These are phyloP conservation scores for Capsicum rhomboideum DNA, from an alignment of 257 asterid species.

Conservation along the genomic window DNA sequence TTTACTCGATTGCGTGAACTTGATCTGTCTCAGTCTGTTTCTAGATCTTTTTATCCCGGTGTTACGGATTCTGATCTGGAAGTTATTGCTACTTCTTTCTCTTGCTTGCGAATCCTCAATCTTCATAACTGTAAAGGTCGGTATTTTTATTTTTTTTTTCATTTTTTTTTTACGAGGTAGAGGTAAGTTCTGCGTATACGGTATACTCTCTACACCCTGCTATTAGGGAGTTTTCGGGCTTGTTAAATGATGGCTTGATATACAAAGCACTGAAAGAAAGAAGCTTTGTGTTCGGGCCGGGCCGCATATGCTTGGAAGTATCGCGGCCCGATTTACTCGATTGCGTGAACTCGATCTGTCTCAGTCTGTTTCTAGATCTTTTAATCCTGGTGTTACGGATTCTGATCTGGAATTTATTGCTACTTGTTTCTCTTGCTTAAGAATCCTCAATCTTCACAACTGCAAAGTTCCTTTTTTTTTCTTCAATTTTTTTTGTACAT, in stretches of 20 bases:
- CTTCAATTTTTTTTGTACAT: not conserved
- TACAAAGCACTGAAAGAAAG: constrained; percentile 76
- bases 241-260: no score
- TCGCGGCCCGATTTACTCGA: constrained; percentile 73
- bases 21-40: constrained; percentile 73
- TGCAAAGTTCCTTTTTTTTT: no score
- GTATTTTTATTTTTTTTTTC: not conserved
- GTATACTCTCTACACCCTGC: no score
- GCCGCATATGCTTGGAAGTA: constrained; percentile 74
- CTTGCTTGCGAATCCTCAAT: constrained; percentile 43
- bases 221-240: constrained; percentile 72
- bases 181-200: no score
- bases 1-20: constrained; percentile 66
- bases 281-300: constrained; percentile 84
- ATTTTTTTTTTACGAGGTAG: no score
- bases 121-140: constrained; percentile 75
- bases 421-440: constrained; percentile 50
- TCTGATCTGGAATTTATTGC: constrained; percentile 76
- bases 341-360: constrained; percentile 74
- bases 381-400: constrained; percentile 87
- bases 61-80: constrained; percentile 83
- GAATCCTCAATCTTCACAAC: constrained; percentile 45
- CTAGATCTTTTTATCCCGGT: constrained; percentile 92
- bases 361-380: constrained; percentile 77
- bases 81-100: constrained; percentile 60